Evolutionary conservation across 345 rosid genomes (phyloP).

Genomic region (Lumnitzera littorea): DNA sequence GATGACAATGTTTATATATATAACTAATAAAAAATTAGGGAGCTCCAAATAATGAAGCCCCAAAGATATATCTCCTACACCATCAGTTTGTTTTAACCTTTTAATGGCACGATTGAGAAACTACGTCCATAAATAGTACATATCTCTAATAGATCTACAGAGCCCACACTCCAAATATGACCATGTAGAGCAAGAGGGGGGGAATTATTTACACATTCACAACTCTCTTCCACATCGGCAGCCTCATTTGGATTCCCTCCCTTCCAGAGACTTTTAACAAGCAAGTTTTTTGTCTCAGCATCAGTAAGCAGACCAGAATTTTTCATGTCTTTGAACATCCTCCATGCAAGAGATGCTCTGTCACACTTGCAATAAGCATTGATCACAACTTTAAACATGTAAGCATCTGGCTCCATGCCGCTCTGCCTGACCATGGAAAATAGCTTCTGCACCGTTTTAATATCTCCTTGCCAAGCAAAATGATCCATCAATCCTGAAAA

Average conservation of each 20-base stretch:
- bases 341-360: slow-evolving; percentile 72
- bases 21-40: no score
- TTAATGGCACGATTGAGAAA: slow-evolving; percentile 8
- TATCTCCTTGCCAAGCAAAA: slow-evolving; percentile 69
- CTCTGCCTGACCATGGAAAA: slow-evolving; percentile 66
- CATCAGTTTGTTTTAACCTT: no score
- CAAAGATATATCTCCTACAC: no score
- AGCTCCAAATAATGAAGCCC: no score
- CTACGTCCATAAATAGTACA: slow-evolving; percentile 48
- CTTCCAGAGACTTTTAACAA: slow-evolving; percentile 81
- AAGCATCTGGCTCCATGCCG: slow-evolving; percentile 60
- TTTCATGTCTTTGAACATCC: slow-evolving; percentile 72
- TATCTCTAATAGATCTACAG: slow-evolving; percentile 50
- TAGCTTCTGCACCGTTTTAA: slow-evolving; percentile 63
- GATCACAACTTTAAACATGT: slow-evolving; percentile 64
- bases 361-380: slow-evolving; percentile 74
- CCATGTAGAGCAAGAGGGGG: slow-evolving; percentile 50
- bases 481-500: slow-evolving; percentile 78
- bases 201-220: slow-evolving; percentile 24
- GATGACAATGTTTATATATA: no score
- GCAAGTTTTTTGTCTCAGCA: slow-evolving; percentile 60
- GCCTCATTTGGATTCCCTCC: slow-evolving; percentile 92
- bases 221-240: slow-evolving; percentile 62
- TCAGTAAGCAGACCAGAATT: slow-evolving; percentile 53
- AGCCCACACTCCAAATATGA: slow-evolving; percentile 75